Evolutionary conservation across 2,329 filamentous ascomycete genomes (phyloP).

Genomic region (Talaromyces sp.): DNA sequence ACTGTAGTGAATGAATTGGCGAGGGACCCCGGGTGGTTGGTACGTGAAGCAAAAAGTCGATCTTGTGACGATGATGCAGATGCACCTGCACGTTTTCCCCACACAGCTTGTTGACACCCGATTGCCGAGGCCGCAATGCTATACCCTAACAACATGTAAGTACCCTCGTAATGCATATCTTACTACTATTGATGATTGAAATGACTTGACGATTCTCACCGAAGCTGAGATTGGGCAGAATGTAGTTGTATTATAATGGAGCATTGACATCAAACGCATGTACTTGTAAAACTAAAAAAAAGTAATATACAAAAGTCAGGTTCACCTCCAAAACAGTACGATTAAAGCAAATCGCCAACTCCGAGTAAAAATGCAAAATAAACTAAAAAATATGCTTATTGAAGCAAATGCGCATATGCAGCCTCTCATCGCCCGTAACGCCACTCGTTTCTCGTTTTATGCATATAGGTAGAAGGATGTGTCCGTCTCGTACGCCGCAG

Average conservation of each 20-base stretch:
- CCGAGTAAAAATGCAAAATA: conserved; percentile 10
- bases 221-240: too few species aligned
- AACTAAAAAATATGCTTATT: background rate
- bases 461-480: conserved; percentile 16
- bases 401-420: background rate
- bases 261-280: background rate
- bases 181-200: background rate
- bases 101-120: background rate
- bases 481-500: conserved; percentile 13
- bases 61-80: conserved; percentile 13
- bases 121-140: background rate
- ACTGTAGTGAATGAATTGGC: background rate
- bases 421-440: conserved; percentile 10
- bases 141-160: background rate
- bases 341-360: background rate
- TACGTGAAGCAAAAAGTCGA: conserved; percentile 3
- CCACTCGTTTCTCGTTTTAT: conserved; percentile 16
- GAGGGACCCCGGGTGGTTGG: background rate
- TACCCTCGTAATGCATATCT: background rate
- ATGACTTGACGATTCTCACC: background rate
- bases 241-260: background rate
- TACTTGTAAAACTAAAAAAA: background rate
- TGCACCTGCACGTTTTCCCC: background rate
- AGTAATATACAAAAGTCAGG: conserved; percentile 10
- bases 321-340: background rate